Evolutionary conservation across 257 asterid genomes (phyloP).

Genomic region (Fraxinus anomala): DNA sequence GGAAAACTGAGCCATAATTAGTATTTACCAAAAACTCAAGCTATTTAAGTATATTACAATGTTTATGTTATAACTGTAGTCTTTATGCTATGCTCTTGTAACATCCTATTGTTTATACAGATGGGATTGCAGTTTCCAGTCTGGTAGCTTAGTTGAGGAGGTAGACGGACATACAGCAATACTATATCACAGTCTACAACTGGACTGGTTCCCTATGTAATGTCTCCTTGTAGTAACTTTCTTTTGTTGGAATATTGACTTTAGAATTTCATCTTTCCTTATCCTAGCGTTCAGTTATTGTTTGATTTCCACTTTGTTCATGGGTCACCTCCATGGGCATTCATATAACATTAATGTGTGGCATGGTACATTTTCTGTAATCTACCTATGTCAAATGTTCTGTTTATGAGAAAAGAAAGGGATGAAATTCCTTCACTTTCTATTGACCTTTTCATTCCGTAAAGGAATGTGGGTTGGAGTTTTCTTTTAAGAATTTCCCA

Average conservation of each 20-base stretch:
- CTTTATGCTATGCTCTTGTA: slow-evolving; percentile 13
- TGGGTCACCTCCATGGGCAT: not conserved
- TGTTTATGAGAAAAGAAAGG: not conserved
- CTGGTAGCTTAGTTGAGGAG: slow-evolving; percentile 66
- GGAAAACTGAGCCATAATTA: slow-evolving; percentile 4
- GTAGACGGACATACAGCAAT: slow-evolving; percentile 68
- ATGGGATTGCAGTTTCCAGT: slow-evolving; percentile 85
- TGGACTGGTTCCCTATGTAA: slow-evolving; percentile 62
- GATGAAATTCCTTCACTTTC: not conserved
- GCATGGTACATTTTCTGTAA: not conserved
- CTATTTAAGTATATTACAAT: not conserved
- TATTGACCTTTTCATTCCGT: not conserved
- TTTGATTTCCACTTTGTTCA: slow-evolving; percentile 1
- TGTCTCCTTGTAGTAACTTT: slow-evolving; percentile 12
- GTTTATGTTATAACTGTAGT: not conserved
- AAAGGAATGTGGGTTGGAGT: not conserved
- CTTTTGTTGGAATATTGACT: not conserved
- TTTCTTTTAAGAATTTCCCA: not conserved
- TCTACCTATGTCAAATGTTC: not conserved
- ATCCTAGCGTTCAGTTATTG: not conserved
- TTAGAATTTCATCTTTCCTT: not conserved
- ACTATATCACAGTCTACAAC: slow-evolving; percentile 55
- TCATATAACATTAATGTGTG: not conserved
- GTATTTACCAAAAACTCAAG: not conserved
- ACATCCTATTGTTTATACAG: slow-evolving; percentile 43